phyloP scores from a whole-genome alignment of 768 basidiomycete genomes.

The Panellus pusillus region DNA sequence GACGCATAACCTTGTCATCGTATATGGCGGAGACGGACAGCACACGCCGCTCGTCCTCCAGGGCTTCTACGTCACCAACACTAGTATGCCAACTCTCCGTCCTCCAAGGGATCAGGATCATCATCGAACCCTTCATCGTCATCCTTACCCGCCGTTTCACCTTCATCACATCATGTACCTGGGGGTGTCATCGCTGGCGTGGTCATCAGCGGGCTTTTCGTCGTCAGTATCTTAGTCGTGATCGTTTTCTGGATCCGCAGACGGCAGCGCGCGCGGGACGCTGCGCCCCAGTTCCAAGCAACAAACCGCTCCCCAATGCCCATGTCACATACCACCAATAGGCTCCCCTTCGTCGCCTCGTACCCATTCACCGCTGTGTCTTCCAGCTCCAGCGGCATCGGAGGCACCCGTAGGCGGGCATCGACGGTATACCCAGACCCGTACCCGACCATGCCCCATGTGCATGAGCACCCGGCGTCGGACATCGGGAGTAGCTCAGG shows the following conservation, averaged over 20 bases:
- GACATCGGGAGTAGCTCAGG: background rate
- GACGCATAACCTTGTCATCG: slow-evolving; percentile 24
- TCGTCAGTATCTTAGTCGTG: background rate
- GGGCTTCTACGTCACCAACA: slow-evolving; percentile 18
- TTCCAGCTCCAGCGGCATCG: background rate
- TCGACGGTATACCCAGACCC: too few species aligned
- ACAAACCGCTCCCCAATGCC: too few species aligned
- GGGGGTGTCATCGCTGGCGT: slow-evolving; percentile 21
- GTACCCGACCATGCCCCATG: too few species aligned
- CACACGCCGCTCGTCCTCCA: slow-evolving; percentile 24
- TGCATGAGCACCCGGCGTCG: background rate
- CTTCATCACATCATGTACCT: background rate
- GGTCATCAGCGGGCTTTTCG: slow-evolving; percentile 11
- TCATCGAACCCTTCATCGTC: background rate
- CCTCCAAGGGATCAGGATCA: background rate
- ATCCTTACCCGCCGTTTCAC: background rate
- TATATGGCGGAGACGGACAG: slow-evolving; percentile 16
- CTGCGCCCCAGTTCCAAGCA: too few species aligned
- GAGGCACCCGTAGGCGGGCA: too few species aligned
- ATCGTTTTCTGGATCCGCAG: slow-evolving; percentile 5
- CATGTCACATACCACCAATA: too few species aligned
- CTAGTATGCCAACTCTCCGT: background rate
- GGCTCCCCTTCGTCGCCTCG: too few species aligned
- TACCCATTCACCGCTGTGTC: too few species aligned
- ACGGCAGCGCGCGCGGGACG: background rate